Evolutionary conservation across 768 basidiomycete species (phyloP), one percentile per base, ranked within the genome.

Genomic region (Sporobolomyces roseus): DNA sequence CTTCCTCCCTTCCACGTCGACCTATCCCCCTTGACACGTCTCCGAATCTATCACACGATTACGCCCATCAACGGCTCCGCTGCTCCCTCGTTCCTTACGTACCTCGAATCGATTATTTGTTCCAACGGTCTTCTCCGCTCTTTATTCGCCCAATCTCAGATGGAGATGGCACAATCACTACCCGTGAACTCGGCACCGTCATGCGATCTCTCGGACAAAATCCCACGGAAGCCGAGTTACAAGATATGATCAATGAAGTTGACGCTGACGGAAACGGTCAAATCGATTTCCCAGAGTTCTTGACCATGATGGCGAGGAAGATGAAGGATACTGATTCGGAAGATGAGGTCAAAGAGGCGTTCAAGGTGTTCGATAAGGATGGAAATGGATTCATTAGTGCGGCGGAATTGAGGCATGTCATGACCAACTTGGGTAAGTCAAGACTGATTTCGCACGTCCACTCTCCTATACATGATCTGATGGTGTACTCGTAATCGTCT

Each of bases 311-410:
- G 78, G 76, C 77, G 7, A 72, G 88, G 74, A 90, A 90, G 81
- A 91, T 91, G 89, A 86, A 87, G 77, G 90, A 93, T 78, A 89
- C 89, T 29, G 92, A 93, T 78, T 85, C 85, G 74, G 91, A 96
- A 80, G 92, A 93, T 79, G 93, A 96, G 81, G 89, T 98, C 80
- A 87, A 86, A 78, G 90, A 93, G 82, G 94, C 94, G 30, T 98
- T 98, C 85, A 89, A 89, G 80, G 91, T 92, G 62, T 96, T 96
- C 76, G 93, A 97, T 80, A 93, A 91, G 85, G 91, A 97, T 77
- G 89, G 89, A 17, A 93, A 91, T 75, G 93, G 75, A 5, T 76
- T 55, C 74, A 96, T 97, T 80, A 87, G 84, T 41, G 85, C 89
- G 7, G 86, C 86, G 2, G 93, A 97, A 82, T 80, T 96, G 78